Evolutionary conservation across 495 filamentous ascomycete species (phyloP).

Genomic region (Staphylotrichum longicolle): DNA sequence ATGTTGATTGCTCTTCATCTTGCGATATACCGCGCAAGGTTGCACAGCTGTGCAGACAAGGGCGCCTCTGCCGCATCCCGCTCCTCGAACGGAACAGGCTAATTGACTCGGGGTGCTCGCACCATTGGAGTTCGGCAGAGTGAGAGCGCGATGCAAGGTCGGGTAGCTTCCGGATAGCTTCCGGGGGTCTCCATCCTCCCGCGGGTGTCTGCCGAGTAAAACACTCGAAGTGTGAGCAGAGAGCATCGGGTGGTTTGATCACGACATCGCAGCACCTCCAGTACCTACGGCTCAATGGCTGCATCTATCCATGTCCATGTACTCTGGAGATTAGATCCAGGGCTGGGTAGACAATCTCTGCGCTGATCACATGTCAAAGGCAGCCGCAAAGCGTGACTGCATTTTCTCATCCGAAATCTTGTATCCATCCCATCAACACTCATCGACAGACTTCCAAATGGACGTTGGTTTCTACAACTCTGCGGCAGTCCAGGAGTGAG

Average conservation of each 20-base stretch:
- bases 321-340: too few relatives aligned
- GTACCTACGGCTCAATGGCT: neutral
- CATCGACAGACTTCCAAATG: too few relatives aligned
- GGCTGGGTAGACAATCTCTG: too few relatives aligned
- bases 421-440: too few relatives aligned
- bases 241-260: neutral
- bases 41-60: neutral
- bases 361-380: too few relatives aligned
- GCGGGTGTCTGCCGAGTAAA: neutral
- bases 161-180: neutral
- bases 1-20: conserved; percentile 7
- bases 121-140: neutral
- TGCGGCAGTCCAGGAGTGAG: neutral
- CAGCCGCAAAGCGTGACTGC: too few relatives aligned
- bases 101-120: neutral
- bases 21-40: neutral
- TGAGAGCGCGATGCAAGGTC: neutral
- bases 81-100: neutral
- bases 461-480: too few relatives aligned
- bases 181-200: neutral
- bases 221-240: too few relatives aligned
- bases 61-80: neutral
- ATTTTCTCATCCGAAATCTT: too few relatives aligned
- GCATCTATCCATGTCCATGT: too few relatives aligned
- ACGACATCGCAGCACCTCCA: neutral